A percentile compares a stretch with the other conserved stretches of the same genome.
Conservation (phyloP, 1,139 yeast species). For the Torulaspora globosa region DNA sequence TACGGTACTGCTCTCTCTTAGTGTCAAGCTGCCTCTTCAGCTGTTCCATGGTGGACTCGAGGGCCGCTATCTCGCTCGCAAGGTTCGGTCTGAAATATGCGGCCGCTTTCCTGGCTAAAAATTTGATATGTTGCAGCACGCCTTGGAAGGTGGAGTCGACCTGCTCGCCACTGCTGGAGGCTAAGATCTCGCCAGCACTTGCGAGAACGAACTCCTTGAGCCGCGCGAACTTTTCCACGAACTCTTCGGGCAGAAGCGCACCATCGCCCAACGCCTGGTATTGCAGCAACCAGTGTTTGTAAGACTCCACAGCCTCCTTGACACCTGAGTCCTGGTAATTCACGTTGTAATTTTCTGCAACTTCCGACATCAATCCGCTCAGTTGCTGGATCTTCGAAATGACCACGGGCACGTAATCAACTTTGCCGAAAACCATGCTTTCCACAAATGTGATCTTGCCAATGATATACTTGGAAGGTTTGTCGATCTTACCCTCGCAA, state of each 20-base stretch:
- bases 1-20: constrained; percentile 8
- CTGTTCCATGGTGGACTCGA: constrained; percentile 4
- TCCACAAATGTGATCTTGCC: constrained; percentile 33
- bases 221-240: constrained; percentile 17
- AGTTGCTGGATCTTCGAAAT: constrained; percentile 20
- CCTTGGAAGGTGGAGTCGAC: constrained; percentile 6
- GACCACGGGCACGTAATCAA: constrained; percentile 22
- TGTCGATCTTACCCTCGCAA: constrained; percentile 25
- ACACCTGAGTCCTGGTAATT: constrained; percentile 90
- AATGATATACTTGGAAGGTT: constrained; percentile 24
- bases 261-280: constrained; percentile 18
- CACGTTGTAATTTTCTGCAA: constrained; percentile 63
- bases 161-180: constrained; percentile 18
- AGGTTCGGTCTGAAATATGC: constrained; percentile 10
- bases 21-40: constrained; percentile 4
- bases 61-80: constrained; percentile 7
- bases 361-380: constrained; percentile 25
- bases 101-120: constrained; percentile 4
- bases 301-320: constrained; percentile 61
- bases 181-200: constrained; percentile 14
- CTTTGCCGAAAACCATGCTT: constrained; percentile 25
- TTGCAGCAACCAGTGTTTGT: constrained; percentile 46
- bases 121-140: constrained; percentile 6
- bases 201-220: constrained; percentile 17
- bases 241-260: constrained; percentile 22